Percentiles rank a stretch among this genome's conserved stretches.
phyloP scores from a whole-genome alignment of 225 moss, liverwort and hornwort species.

The Thuidium tamariscinum region DNA sequence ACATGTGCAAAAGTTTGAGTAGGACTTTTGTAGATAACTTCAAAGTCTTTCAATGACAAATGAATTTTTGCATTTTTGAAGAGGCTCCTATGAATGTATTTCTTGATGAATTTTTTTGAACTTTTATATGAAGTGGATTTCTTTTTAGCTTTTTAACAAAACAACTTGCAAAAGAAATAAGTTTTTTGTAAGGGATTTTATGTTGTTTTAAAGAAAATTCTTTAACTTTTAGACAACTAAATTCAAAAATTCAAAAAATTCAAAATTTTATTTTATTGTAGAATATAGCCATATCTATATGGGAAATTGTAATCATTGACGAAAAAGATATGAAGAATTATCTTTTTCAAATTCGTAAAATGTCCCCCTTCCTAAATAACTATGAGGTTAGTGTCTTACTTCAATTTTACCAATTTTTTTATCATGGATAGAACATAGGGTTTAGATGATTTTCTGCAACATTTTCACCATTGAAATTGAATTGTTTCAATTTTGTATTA shows the following conservation, averaged over 20 bases:
- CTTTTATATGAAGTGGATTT: background rate
- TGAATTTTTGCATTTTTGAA: rapidly evolving
- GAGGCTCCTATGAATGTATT: background rate
- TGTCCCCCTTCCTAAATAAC: background rate
- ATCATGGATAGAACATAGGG: background rate
- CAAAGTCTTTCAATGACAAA: background rate
- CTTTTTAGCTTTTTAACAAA: background rate
- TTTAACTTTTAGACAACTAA: too few relatives aligned
- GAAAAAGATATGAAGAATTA: too few relatives aligned
- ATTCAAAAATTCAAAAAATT: too few relatives aligned
- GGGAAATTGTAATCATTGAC: too few relatives aligned
- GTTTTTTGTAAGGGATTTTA: background rate
- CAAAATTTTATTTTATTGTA: too few relatives aligned
- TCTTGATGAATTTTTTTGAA: background rate
- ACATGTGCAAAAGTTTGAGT: background rate
- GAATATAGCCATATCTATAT: too few relatives aligned
- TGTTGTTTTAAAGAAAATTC: too few relatives aligned
- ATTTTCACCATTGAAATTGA: too few relatives aligned
- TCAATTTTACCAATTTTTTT: background rate
- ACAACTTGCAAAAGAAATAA: background rate
- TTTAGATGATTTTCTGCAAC: background rate
- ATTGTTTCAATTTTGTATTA: too few relatives aligned
- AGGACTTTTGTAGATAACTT: background rate
- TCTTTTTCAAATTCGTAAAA: too few relatives aligned
- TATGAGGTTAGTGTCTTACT: background rate